phyloP scores from a whole-genome alignment of 192 early-diverging fungal species.

The Gigaspora rosea region DNA sequence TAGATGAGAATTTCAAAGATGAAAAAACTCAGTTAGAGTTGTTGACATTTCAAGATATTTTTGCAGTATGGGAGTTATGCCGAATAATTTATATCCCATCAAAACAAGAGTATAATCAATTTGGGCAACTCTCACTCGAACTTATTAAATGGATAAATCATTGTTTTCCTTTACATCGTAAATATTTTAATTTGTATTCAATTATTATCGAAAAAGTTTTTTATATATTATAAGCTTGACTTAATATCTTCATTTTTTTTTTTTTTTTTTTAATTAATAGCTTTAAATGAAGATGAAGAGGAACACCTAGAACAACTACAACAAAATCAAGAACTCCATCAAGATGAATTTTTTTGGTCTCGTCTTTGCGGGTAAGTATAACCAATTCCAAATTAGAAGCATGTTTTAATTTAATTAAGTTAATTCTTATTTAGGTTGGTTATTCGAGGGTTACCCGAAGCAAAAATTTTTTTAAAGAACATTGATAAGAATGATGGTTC shows the following conservation, averaged over 20 bases:
- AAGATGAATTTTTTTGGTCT: neutral
- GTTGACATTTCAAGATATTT: slow-evolving; percentile 1
- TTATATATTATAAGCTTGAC: too few species aligned
- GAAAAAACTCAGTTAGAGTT: neutral
- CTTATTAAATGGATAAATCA: slow-evolving; percentile 5
- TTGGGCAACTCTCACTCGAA: neutral
- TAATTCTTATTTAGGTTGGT: neutral
- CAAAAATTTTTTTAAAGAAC: neutral
- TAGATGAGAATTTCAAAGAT: neutral
- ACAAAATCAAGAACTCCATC: neutral
- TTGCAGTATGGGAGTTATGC: neutral
- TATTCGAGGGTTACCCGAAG: neutral
- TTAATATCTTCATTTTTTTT: too few species aligned
- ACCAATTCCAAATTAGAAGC: neutral
- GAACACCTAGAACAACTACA: neutral
- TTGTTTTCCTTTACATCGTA: neutral
- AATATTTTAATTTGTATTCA: neutral
- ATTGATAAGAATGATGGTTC: neutral
- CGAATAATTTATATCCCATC: slow-evolving; percentile 10
- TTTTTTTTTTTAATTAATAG: neutral
- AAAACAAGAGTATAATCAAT: slow-evolving; percentile 3
- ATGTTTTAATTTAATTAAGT: neutral
- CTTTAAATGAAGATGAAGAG: slow-evolving; percentile 7
- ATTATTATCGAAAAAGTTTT: neutral
- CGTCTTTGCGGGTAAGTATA: neutral